Conservation (phyloP, 2,329 filamentous ascomycete genomes). For the Claviceps arundinis region DNA sequence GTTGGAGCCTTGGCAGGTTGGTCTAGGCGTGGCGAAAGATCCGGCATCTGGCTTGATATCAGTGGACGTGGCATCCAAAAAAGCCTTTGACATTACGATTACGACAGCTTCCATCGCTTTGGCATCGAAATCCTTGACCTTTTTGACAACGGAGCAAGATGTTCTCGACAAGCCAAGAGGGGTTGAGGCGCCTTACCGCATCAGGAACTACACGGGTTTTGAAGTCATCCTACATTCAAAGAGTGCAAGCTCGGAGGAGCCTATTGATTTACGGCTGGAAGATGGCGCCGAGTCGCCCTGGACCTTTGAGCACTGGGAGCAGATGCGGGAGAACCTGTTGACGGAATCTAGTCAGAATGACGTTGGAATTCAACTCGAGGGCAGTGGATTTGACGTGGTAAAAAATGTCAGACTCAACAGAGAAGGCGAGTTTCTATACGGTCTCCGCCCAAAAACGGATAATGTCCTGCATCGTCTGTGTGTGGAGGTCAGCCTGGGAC, state of each 20-base stretch:
- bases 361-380: slow-evolving; percentile 75
- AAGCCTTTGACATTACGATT: slow-evolving; percentile 80
- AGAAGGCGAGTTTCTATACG: slow-evolving; percentile 89
- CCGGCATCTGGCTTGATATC: slow-evolving; percentile 62
- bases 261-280: slow-evolving; percentile 60
- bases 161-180: slow-evolving; percentile 86
- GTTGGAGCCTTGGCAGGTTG: slow-evolving; percentile 92
- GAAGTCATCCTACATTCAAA: slow-evolving; percentile 75
- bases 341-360: slow-evolving; percentile 69
- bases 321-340: slow-evolving; percentile 84
- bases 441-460: slow-evolving; percentile 75
- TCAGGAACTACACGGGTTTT: slow-evolving; percentile 93
- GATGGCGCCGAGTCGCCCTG: slow-evolving; percentile 89
- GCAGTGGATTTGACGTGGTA: slow-evolving; percentile 84
- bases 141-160: slow-evolving; percentile 72
- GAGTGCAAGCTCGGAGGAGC: slow-evolving; percentile 48
- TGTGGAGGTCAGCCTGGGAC: slow-evolving; percentile 81
- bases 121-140: slow-evolving; percentile 83
- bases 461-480: slow-evolving; percentile 77
- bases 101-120: slow-evolving; percentile 90
- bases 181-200: slow-evolving; percentile 80
- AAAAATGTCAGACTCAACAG: slow-evolving; percentile 80
- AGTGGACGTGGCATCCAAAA: slow-evolving; percentile 77
- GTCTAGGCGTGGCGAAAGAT: slow-evolving; percentile 74
- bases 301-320: slow-evolving; percentile 94